phyloP scores from a whole-genome alignment of 805 yeast genomes.

The Zygoascus biomembranicola region DNA sequence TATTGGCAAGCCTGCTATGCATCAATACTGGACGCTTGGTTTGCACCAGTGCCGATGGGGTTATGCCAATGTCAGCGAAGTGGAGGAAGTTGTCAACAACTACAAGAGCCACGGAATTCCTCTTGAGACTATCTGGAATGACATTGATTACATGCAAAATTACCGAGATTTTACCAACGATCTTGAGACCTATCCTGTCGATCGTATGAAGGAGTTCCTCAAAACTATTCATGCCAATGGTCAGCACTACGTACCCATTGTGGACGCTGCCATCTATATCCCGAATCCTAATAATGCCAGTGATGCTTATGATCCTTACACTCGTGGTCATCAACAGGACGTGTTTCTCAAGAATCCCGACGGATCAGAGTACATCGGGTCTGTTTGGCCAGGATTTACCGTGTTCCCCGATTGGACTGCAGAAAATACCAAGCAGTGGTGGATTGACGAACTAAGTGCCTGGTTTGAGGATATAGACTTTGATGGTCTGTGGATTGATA shows the following conservation, averaged over 20 bases:
- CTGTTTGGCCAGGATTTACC: constrained; percentile 96
- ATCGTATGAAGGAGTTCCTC: constrained; percentile 61
- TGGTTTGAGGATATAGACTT: constrained; percentile 45
- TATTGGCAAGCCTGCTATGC: constrained; percentile 65
- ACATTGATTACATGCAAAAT: constrained; percentile 78
- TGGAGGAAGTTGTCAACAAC: constrained; percentile 50
- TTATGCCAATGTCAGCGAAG: constrained; percentile 77
- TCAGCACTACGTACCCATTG: constrained; percentile 71
- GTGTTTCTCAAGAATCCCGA: constrained; percentile 41
- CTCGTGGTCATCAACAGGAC: constrained; percentile 34
- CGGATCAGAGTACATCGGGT: constrained; percentile 58
- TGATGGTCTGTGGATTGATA: constrained; percentile 86
- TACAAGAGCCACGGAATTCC: constrained; percentile 72
- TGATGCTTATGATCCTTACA: constrained; percentile 52
- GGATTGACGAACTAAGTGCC: constrained; percentile 33
- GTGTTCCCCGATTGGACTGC: constrained; percentile 83
- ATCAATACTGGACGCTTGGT: constrained; percentile 71
- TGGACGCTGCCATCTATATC: constrained; percentile 53
- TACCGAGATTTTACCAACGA: constrained; percentile 91
- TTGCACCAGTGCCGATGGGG: constrained; percentile 98
- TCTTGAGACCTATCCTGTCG: constrained; percentile 58
- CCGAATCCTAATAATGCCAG: constrained; percentile 50
- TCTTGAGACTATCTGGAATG: constrained; percentile 87
- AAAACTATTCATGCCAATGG: constrained; percentile 55
- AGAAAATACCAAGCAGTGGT: constrained; percentile 44